Evolutionary conservation across 2,329 filamentous ascomycete species (phyloP), one percentile per base, ranked within the genome.

Genomic region (Fonsecaea pedrosoi): DNA sequence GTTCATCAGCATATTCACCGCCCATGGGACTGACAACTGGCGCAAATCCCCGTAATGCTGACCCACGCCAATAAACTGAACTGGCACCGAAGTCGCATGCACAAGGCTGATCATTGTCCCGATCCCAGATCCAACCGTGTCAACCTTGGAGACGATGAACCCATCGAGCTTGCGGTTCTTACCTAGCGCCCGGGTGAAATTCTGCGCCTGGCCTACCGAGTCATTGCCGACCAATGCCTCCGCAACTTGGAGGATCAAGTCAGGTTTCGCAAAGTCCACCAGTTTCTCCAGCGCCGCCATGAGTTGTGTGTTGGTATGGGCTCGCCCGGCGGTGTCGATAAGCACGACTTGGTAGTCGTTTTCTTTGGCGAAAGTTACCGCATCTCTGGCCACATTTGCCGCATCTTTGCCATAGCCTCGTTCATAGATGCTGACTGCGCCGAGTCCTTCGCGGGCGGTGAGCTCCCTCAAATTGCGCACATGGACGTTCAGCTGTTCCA

Each of bases 51-150:
- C 86, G 75, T 90, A 90, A 77, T 89, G 87, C 78, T 90, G 87
- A 4, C 87, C 87, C 45, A 88, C 86, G 1, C 90, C 95, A 72
- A 99, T 86, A 76, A 99, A 99, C 10, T 98, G 85, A 21, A 99
- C 93, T 0, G 96, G 96, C 54, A 99, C 96, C 34, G 94, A 92
- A 3, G 96, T 99, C 2, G 95, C 94, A 81, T 98, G 94, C 45
- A 99, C 94, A 83, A 99, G 94, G 77, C 92, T 97, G 69, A 99
- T 95, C 70, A 99, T 83, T 2, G 94, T 97, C 1, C 90, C 93
- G 53, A 97, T 93, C 94, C 98, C 98, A 81, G 97, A 94, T n/a
- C 95, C 96, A 42, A 99, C 96, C 0, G 95, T 99, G 81, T 99
- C 95, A 78, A 95, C 98, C 80, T 99, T 99, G 68, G 90, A 94